Percentiles rank a stretch among this genome's conserved stretches.
These are phyloP conservation scores for Agaricus sinodeliciosus DNA, from an alignment of 768 basidiomycete species.

Conservation along the genomic window DNA sequence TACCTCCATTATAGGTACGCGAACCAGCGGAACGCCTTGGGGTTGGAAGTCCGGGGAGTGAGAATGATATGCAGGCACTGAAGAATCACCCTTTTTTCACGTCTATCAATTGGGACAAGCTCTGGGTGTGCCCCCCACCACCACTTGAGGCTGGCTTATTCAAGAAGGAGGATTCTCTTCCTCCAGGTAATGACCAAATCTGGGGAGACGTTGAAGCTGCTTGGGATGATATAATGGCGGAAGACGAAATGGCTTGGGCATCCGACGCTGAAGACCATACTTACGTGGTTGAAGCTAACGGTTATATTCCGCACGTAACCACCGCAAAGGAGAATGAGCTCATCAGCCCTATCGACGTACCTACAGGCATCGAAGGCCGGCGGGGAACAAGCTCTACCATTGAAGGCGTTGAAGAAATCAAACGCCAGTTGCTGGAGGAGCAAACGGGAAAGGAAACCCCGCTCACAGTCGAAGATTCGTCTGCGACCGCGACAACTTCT, in stretches of 20 bases:
- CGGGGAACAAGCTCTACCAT: slow-evolving; percentile 14
- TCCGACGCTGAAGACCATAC: slow-evolving; percentile 33
- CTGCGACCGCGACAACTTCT: slow-evolving; percentile 13
- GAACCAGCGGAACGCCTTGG: slow-evolving; percentile 60
- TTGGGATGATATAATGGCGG: slow-evolving; percentile 45
- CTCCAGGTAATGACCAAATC: slow-evolving; percentile 24
- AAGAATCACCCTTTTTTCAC: slow-evolving; percentile 15
- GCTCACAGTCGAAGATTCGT: slow-evolving; percentile 19
- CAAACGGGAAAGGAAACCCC: neutral
- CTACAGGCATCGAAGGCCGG: slow-evolving; percentile 11
- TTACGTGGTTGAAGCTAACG: slow-evolving; percentile 3
- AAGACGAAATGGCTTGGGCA: slow-evolving; percentile 44
- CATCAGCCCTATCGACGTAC: neutral
- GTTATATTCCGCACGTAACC: neutral
- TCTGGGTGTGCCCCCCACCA: slow-evolving; percentile 64
- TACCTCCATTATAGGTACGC: slow-evolving; percentile 30
- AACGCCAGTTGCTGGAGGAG: neutral
- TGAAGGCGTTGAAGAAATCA: slow-evolving; percentile 9
- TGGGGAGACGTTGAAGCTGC: slow-evolving; percentile 50
- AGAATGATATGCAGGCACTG: slow-evolving; percentile 7
- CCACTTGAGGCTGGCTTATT: slow-evolving; percentile 44
- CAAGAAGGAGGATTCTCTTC: slow-evolving; percentile 19
- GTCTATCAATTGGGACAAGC: slow-evolving; percentile 47
- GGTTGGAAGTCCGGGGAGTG: slow-evolving; percentile 19
- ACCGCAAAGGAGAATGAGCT: neutral